Conservation (phyloP, 2,329 filamentous ascomycete genomes). For the Fusarium brevicatenulatum region DNA sequence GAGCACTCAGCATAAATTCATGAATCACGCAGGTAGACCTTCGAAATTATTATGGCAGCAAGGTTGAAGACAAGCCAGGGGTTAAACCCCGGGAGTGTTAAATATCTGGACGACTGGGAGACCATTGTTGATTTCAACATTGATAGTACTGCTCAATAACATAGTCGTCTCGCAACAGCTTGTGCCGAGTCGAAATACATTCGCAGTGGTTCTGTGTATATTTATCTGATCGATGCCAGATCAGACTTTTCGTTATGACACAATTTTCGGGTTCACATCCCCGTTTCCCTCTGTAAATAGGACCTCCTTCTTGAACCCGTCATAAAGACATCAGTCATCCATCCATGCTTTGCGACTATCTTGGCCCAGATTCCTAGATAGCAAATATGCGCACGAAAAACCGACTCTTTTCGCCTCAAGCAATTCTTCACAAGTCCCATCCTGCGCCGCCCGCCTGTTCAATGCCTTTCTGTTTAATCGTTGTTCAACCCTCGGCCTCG, state of each 20-base stretch:
- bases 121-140: background rate
- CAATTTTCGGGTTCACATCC: background rate
- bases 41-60: background rate
- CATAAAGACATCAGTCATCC: background rate
- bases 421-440: background rate
- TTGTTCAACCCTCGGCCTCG: conserved; percentile 73
- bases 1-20: background rate
- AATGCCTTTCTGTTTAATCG: conserved; percentile 45
- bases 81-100: background rate
- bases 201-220: background rate
- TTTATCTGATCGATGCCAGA: background rate
- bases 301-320: too few relatives aligned
- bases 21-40: too few relatives aligned
- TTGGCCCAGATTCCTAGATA: background rate
- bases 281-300: background rate
- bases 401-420: background rate
- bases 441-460: background rate
- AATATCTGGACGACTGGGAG: background rate
- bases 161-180: background rate
- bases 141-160: background rate
- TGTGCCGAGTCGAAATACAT: background rate
- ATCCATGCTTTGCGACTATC: background rate
- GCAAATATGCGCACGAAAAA: conserved; percentile 10
- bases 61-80: background rate
- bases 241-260: background rate